phyloP scores from a whole-genome alignment of 2,329 filamentous ascomycete species.

The Blastomyces emzantsi region DNA sequence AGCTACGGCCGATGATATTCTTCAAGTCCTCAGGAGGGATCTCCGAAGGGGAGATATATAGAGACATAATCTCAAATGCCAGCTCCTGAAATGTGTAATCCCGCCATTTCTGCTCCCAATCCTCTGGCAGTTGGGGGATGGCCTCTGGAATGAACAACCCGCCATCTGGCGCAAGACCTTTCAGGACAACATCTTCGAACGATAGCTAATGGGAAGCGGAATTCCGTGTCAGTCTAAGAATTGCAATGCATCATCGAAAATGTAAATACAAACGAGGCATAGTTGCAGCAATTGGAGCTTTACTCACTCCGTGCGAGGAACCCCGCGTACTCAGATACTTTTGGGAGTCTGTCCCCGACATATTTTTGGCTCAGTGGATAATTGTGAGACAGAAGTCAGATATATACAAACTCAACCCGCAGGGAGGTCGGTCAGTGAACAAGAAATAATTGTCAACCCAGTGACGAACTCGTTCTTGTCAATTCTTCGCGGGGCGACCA shows the following conservation, averaged over 20 bases:
- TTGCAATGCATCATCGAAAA: not conserved
- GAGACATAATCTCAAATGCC: slow-evolving; percentile 68
- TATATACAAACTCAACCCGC: not conserved
- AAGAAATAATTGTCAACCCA: not conserved
- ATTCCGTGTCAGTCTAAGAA: slow-evolving; percentile 4
- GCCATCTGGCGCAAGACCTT: slow-evolving; percentile 76
- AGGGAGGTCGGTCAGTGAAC: not conserved
- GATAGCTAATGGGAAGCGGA: slow-evolving; percentile 44
- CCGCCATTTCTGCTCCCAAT: slow-evolving; percentile 64
- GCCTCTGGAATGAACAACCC: slow-evolving; percentile 84
- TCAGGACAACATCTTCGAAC: slow-evolving; percentile 84
- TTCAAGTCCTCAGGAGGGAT: slow-evolving; percentile 74
- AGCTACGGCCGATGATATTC: slow-evolving; percentile 73
- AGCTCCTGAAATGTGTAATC: slow-evolving; percentile 71
- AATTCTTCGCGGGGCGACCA: not conserved
- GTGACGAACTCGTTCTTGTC: not conserved
- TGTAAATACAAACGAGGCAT: slow-evolving; percentile 4
- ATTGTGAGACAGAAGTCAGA: not conserved
- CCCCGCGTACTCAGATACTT: slow-evolving; percentile 55
- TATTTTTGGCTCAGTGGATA: not conserved
- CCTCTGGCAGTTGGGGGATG: slow-evolving; percentile 55
- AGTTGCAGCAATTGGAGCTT: not conserved
- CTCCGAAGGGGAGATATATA: slow-evolving; percentile 50
- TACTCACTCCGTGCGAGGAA: slow-evolving; percentile 52
- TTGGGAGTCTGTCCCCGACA: slow-evolving; percentile 38